These are phyloP conservation scores for Flammula alnicola DNA, from an alignment of 1,284 basidiomycete species.

Conservation along the genomic window DNA sequence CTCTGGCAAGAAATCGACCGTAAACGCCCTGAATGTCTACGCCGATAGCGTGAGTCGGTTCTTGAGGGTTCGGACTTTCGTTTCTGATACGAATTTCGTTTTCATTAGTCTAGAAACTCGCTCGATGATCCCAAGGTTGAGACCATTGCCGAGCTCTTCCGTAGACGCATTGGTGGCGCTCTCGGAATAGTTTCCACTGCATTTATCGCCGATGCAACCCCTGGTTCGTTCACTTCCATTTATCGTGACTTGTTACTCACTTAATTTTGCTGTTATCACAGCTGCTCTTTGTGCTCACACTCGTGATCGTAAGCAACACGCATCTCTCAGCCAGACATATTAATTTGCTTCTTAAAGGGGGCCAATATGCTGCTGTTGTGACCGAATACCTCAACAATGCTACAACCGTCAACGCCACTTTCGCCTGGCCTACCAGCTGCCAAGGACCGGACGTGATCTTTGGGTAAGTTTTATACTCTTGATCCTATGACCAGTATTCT, in stretches of 20 bases:
- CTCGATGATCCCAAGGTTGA: constrained; percentile 48
- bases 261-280: constrained; percentile 13
- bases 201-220: constrained; percentile 46
- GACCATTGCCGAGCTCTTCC: constrained; percentile 48
- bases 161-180: constrained; percentile 39
- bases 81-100: not conserved
- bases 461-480: too few relatives aligned
- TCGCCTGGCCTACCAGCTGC: constrained; percentile 46
- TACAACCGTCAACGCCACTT: constrained; percentile 34
- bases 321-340: not conserved
- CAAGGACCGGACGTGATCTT: constrained; percentile 46
- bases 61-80: not conserved
- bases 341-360: constrained; percentile 22
- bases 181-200: constrained; percentile 48
- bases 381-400: constrained; percentile 41
- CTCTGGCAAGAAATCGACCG: constrained; percentile 45
- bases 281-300: constrained; percentile 45
- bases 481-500: too few relatives aligned
- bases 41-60: constrained; percentile 41
- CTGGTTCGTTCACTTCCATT: constrained; percentile 29
- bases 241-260: not conserved
- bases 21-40: constrained; percentile 44
- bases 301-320: constrained; percentile 35
- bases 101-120: constrained; percentile 38
- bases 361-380: constrained; percentile 36